These are phyloP conservation scores for Arthrobotrys iridis DNA, from an alignment of 2,329 filamentous ascomycete genomes.

Conservation along the genomic window DNA sequence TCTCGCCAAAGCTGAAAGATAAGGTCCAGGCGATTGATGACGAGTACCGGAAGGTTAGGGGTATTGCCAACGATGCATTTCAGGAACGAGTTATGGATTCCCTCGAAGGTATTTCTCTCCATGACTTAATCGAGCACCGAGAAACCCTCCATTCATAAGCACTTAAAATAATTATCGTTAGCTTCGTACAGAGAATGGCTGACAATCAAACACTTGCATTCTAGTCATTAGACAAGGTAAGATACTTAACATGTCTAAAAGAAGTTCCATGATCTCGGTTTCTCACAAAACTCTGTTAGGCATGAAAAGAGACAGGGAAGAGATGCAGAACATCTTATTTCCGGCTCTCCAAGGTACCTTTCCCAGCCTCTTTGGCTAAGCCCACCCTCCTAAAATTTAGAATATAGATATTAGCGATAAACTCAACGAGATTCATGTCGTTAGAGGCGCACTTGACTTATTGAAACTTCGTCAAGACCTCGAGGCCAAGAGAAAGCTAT, in stretches of 20 bases:
- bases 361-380: neutral
- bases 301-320: neutral
- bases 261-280: neutral
- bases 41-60: neutral
- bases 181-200: neutral
- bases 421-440: conserved; percentile 14
- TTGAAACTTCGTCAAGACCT: conserved; percentile 21
- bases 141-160: neutral
- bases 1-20: conserved; percentile 8
- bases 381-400: neutral
- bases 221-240: conserved; percentile 18
- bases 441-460: neutral
- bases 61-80: conserved; percentile 18
- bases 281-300: neutral
- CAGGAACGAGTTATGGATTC: conserved; percentile 29
- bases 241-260: neutral
- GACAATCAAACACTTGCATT: neutral
- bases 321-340: conserved; percentile 9
- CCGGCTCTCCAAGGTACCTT: conserved; percentile 13
- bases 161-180: too few relatives aligned
- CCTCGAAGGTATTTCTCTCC: neutral
- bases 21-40: conserved; percentile 2
- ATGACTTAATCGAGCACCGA: neutral
- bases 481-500: neutral
- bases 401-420: conserved; percentile 22